Conservation (phyloP, 352 stramenopile genomes). For the Pythium phragmiticola region DNA sequence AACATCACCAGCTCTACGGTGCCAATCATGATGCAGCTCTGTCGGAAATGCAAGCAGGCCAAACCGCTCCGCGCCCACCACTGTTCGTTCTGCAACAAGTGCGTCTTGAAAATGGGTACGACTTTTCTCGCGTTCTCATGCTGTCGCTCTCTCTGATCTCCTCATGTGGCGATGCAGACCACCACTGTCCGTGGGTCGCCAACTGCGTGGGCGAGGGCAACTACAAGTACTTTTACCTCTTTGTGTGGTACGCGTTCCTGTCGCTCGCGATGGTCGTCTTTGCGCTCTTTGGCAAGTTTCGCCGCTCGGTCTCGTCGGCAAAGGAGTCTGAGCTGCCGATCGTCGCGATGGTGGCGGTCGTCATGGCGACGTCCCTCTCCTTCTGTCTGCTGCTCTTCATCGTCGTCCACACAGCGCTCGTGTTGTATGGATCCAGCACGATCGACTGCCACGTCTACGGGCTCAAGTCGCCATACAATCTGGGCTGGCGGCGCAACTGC, state of each 20-base stretch:
- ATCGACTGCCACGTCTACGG: constrained; percentile 82
- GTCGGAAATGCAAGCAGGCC: constrained; percentile 60
- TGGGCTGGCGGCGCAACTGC: constrained; percentile 61
- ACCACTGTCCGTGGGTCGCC: constrained; percentile 97
- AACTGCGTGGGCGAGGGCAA: constrained; percentile 84
- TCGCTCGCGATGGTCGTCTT: constrained; percentile 57
- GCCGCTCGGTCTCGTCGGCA: constrained; percentile 24
- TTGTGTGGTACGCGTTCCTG: constrained; percentile 76
- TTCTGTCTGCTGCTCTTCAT: constrained; percentile 76
- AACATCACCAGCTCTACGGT: not conserved
- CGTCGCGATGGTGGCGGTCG: constrained; percentile 60
- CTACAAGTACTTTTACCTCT: constrained; percentile 89
- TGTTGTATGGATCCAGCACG: constrained; percentile 66
- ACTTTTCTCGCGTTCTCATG: not conserved
- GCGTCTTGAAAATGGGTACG: constrained; percentile 85
- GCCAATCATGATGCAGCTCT: constrained; percentile 29
- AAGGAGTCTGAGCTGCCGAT: constrained; percentile 35
- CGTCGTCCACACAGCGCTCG: constrained; percentile 65
- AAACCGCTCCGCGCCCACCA: constrained; percentile 85
- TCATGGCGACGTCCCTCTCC: constrained; percentile 64
- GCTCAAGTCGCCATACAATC: constrained; percentile 59
- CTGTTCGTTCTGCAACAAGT: constrained; percentile 85
- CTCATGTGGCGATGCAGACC: constrained; percentile 63
- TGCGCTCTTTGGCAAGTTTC: constrained; percentile 55
- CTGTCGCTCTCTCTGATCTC: not conserved